Percentiles rank a stretch among this genome's conserved stretches.
phyloP scores from a whole-genome alignment of 345 rosid species.

The Eucalyptus curtisii region DNA sequence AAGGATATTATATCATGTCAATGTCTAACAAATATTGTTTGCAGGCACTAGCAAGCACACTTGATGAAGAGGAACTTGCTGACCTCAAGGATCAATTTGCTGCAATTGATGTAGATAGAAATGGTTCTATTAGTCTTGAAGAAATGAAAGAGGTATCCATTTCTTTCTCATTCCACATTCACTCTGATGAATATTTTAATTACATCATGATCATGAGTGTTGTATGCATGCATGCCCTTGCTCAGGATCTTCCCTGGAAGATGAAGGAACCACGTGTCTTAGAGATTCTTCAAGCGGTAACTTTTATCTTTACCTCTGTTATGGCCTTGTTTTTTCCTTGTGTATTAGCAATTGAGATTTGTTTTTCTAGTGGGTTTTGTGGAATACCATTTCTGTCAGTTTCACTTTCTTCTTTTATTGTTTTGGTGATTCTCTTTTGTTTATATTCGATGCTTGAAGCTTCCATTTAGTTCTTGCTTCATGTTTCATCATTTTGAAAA shows the following conservation, averaged over 20 bases:
- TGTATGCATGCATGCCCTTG: conserved; percentile 60
- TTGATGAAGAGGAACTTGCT: conserved; percentile 69
- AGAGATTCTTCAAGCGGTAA: conserved; percentile 93
- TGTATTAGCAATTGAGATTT: not conserved
- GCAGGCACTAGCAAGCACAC: conserved; percentile 90
- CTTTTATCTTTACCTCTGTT: not conserved
- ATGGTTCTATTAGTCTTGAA: conserved; percentile 92
- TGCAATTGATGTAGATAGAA: conserved; percentile 94
- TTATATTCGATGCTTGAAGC: not conserved
- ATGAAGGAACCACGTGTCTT: conserved; percentile 74
- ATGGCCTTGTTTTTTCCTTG: not conserved
- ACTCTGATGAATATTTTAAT: not conserved
- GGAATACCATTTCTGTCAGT: not conserved
- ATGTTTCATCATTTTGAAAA: not conserved
- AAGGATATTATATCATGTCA: not conserved
- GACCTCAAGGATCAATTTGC: conserved; percentile 92
- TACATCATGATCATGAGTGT: not conserved
- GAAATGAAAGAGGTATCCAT: conserved; percentile 82
- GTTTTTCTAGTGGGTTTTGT: not conserved
- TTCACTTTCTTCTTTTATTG: not conserved
- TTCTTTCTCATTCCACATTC: not conserved
- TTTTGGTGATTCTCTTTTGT: not conserved
- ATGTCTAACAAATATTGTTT: not conserved
- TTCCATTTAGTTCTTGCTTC: not conserved
- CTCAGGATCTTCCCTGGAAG: conserved; percentile 97